Conservation (phyloP, 148 eudicot species). For the Chenopodium album region DNA sequence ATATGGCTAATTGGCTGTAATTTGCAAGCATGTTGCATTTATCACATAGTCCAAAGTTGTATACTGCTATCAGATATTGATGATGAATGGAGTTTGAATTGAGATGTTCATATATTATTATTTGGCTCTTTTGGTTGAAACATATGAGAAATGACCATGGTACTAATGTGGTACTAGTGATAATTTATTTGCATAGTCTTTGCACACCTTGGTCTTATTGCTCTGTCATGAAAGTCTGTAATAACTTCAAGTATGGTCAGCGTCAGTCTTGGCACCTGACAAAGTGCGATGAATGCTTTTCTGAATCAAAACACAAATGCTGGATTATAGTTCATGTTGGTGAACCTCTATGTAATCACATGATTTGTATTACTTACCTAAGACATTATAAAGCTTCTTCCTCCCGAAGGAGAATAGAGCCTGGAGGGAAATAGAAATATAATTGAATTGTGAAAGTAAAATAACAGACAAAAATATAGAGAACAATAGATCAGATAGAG, state of each 20-base stretch:
- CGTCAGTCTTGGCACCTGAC: not conserved
- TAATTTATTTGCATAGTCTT: not conserved
- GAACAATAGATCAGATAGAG: not conserved
- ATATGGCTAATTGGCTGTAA: not conserved
- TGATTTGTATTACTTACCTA: not conserved
- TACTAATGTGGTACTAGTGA: not conserved
- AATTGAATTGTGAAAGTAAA: not conserved
- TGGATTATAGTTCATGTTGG: not conserved
- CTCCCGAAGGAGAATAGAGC: not conserved
- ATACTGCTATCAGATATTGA: not conserved
- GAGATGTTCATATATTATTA: not conserved
- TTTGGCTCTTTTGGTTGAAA: not conserved
- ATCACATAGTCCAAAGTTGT: not conserved
- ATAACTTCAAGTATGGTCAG: not conserved
- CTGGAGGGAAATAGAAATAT: not conserved
- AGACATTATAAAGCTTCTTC: not conserved
- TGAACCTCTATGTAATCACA: not conserved
- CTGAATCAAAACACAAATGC: not conserved
- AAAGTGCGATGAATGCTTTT: not conserved
- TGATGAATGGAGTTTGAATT: not conserved
- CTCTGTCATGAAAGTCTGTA: not conserved
- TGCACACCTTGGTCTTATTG: not conserved
- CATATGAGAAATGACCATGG: not conserved
- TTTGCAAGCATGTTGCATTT: not conserved
- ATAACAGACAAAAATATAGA: not conserved